Evolutionary conservation across 225 moss, liverwort and hornwort genomes (phyloP), one percentile per base, ranked within the genome.

Genomic region (Pseudisothecium myosuroides): DNA sequence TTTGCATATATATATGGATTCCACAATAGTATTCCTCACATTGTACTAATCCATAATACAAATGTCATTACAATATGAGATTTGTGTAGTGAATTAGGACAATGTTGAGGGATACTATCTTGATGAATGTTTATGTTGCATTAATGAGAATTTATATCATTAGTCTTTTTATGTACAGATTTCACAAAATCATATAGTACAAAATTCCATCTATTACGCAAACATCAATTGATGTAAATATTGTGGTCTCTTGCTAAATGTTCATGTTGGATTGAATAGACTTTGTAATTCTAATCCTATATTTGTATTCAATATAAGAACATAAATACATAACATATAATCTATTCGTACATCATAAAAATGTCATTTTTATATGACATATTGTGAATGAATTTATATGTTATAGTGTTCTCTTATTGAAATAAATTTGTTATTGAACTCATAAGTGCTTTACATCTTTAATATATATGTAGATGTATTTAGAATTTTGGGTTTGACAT

Each of bases 71-170:
- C 32, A 7, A 75, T 49, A 75, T 32, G 31, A 75, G 31, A 49
- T 29, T 75, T 75, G 31, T 49, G 6, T 31, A 32, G 31, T 75
- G 49, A 75, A 49, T 10, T 31, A 29, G 10, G n/a, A n/a, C 10
- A 0, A 0, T 4, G 0, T 6, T 0, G 10, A 0, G 10, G 29
- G 1, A 1, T 45, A 31, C 18, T 6, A 31, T 74, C 18, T 74
- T 47, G 10, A 47, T 74, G 11, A 74, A 47, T 29, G 11, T 47
- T 29, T 74, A 47, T 45, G 2, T 47, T 74, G 47, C 31, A 18
- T 74, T 11, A 4, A 29, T 31, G 11, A 47, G 2, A 17, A 29
- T 45, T 47, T 29, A 0, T 31, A 47, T 29, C 11, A 74, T 18
- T 47, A 29, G 6, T 11, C 11, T 5, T 18, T 74, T 17, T 3